Base-by-base conservation (phyloP, 176 grass and related monocot species). In the Eleusine indica region DNA sequence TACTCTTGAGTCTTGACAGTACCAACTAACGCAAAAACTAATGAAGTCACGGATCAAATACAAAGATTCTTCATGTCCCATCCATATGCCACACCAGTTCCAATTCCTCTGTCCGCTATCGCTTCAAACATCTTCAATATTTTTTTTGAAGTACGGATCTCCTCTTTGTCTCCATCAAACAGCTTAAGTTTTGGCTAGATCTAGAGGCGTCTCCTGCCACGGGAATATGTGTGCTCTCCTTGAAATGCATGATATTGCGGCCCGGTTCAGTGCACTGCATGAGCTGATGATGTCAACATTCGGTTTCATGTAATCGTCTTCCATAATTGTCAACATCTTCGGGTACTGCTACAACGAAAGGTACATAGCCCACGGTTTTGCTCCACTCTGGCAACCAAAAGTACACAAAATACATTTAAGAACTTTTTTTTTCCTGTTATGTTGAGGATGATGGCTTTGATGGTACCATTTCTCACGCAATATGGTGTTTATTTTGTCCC, bases 221-320 rank as follows among this genome's bases (percentile, higher is more conserved):
- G 3, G 19, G 74, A 29, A 79, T 53, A 5, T 5, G 40, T 25
- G 14, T 47, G 42, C 39, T 42, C 25, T 68, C 11, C 14, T 19
- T 38, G 15, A 80, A 46, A 7, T 9, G 38, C 53, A n/a, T 28
- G 58, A 2, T 62, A 62, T 28, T 56, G 40, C n/a, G 68, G 12
- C 68, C 41, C 14, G 68, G 84, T 73, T 80, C 76, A 39, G 21
- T 70, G 61, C 82, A 76, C 57, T 12, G 39, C 38, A 72, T 17
- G 64, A 70, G 30, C 44, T 73, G 56, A 18, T 74, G 60, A 25
- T 56, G 46, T 5, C 32, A 11, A 40, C 37, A 21, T 7, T 54
- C 17, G 4, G 66, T 53, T 73, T 15, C 22, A 73, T 41, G 68
- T 30, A 42, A n/a, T 68, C 6, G 15, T 53, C 29, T 64, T 6